Evolutionary conservation across 2,329 filamentous ascomycete species (phyloP).

Genomic region (Arachnomyces sp.): DNA sequence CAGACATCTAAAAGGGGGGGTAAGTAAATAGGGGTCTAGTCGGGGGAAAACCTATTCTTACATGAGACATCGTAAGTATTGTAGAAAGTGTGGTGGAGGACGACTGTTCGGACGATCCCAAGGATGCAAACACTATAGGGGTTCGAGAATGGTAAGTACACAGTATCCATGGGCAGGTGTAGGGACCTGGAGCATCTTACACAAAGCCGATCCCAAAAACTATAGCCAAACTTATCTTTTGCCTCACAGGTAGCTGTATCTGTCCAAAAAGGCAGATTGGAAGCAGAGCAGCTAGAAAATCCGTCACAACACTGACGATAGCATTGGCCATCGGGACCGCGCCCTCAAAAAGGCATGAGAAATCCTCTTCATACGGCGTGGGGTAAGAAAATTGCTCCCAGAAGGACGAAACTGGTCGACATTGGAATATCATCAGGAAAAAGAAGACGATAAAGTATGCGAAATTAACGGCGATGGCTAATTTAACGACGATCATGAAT

Average conservation of each 20-base stretch:
- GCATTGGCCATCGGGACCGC: slow-evolving; percentile 4
- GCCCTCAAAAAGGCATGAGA: slow-evolving; percentile 1
- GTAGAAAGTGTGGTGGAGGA: slow-evolving; percentile 4
- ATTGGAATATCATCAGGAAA: too few species aligned
- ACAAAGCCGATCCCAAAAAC: slow-evolving; percentile 2
- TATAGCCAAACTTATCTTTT: slow-evolving; percentile 4
- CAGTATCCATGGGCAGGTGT: too few species aligned
- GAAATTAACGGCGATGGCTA: too few species aligned
- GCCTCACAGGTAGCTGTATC: slow-evolving; percentile 6
- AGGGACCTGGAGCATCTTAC: too few species aligned
- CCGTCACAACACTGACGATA: slow-evolving; percentile 5
- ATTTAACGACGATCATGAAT: too few species aligned
- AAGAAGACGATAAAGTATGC: too few species aligned
- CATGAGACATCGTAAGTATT: slow-evolving; percentile 8
- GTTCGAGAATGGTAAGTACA: too few species aligned
- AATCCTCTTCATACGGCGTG: not conserved
- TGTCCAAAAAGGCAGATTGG: slow-evolving; percentile 8
- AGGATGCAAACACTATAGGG: slow-evolving; percentile 6
- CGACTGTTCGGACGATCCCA: slow-evolving; percentile 4
- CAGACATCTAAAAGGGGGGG: slow-evolving; percentile 1
- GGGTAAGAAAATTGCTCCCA: not conserved
- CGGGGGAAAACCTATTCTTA: not conserved
- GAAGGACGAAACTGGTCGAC: too few species aligned
- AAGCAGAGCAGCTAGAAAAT: slow-evolving; percentile 4
- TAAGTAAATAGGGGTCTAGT: not conserved